Evolutionary conservation across 2,329 filamentous ascomycete genomes (phyloP), one percentile per base, ranked within the genome.

Genomic region (Aureobasidium sp.): DNA sequence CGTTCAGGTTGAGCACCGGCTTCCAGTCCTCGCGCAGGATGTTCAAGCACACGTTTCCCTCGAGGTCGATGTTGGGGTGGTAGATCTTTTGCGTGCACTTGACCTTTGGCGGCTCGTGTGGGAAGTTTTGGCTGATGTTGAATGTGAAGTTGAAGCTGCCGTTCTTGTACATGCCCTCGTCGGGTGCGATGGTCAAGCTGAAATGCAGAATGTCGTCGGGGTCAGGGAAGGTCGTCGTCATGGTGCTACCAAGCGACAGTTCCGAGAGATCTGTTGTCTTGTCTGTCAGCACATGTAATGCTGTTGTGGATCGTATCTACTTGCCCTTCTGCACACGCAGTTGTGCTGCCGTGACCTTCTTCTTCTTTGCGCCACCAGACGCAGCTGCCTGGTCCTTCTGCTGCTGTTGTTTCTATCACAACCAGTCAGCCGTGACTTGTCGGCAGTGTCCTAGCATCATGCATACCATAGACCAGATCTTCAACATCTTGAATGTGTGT

Each of bases 11-110:
- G 72, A 99, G 78, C 48, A 99, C 94, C 0, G 94, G 94, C 81
- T 97, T 99, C 94, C 94, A 99, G 78, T 99, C 94, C 78, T 99
- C 94, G 65, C 94, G 82, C 71, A 99, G 77, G 70, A 99, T 99
- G 75, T 99, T 99, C 71, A 99, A 78, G 79, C 94, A 99, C 65
- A 99, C 92, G 73, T 99, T 99, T 68, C 94, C 94, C 74, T 97
- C 91, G 44, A 96, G 83, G 72, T 99, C 94, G 73, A 99, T 99
- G 76, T 99, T 99, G 6, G 94, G 94, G 74, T 99, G 94, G 78
- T 99, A 99, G 70, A 99, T 97, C 81, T 96, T 97, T 77, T 99
- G 90, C 68, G 87, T 89, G 78, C 94, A 97, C 72, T 90, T 94
- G 69, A 99, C 94, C 78, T 97, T 97, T 25, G 94, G 94, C 65